These are phyloP conservation scores for Trichoderma gamsii DNA, from an alignment of 495 filamentous ascomycete genomes.

Conservation along the genomic window DNA sequence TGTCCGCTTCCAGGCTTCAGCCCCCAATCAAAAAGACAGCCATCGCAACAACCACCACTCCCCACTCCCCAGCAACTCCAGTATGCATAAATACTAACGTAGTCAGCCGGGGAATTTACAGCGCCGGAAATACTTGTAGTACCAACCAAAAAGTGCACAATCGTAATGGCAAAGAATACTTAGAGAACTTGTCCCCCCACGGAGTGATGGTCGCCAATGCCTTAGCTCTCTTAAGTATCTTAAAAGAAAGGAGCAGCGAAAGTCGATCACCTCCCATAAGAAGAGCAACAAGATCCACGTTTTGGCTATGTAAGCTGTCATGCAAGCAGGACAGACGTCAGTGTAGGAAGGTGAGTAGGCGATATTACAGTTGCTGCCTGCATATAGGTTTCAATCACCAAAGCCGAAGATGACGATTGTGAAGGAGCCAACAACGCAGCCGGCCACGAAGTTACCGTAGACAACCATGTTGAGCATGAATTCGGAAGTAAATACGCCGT, in stretches of 20 bases:
- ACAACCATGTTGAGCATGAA: conserved; percentile 66
- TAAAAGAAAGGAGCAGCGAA: conserved; percentile 58
- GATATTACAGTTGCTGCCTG: conserved; percentile 58
- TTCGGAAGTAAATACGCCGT: conserved; percentile 61
- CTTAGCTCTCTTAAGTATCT: conserved; percentile 46
- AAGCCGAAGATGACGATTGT: conserved; percentile 58
- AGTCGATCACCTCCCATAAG: conserved; percentile 63
- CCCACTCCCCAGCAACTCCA: conserved; percentile 67
- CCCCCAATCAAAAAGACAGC: conserved; percentile 52
- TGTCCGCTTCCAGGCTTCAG: conserved; percentile 58
- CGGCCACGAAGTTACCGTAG: conserved; percentile 61
- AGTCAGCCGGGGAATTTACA: conserved; percentile 66
- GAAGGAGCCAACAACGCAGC: conserved; percentile 57
- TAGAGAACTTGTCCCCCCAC: conserved; percentile 61
- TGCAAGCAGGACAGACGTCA: conserved; percentile 59
- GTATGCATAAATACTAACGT: conserved; percentile 61
- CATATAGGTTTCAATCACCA: conserved; percentile 46
- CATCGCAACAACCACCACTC: conserved; percentile 46
- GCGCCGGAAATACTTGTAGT: conserved; percentile 57
- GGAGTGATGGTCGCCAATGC: conserved; percentile 44
- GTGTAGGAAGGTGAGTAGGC: conserved; percentile 47
- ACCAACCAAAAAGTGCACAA: conserved; percentile 46
- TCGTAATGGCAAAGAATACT: conserved; percentile 57
- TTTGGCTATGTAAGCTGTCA: conserved; percentile 59
- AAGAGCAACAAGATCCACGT: conserved; percentile 63